A percentile compares a stretch with the other conserved stretches of the same genome.
phyloP scores from a whole-genome alignment of 2,329 filamentous ascomycete species.

The Trichophyton schoenleinii region DNA sequence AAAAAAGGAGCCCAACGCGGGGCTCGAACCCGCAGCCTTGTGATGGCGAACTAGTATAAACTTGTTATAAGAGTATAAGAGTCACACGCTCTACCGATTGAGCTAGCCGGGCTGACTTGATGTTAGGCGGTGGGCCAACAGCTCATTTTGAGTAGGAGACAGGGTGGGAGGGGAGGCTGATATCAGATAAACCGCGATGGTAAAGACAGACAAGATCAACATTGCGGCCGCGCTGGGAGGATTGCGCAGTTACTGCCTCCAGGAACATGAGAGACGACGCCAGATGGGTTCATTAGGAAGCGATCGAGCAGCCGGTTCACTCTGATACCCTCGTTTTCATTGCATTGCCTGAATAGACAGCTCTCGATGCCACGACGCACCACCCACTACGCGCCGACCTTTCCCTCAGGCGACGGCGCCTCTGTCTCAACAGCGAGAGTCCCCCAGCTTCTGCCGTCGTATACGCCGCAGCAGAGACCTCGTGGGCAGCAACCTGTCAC shows the following conservation, averaged over 20 bases:
- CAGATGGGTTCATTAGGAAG: background rate
- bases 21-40: slow-evolving; percentile 33
- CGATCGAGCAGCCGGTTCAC: background rate
- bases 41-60: slow-evolving; percentile 12
- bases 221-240: background rate
- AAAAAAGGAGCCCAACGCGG: slow-evolving; percentile 26
- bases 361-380: slow-evolving; percentile 9
- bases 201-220: background rate
- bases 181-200: too few relatives aligned
- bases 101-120: slow-evolving; percentile 35
- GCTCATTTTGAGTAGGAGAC: too few relatives aligned
- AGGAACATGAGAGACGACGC: background rate
- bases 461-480: background rate
- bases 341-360: background rate
- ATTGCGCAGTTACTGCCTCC: background rate
- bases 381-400: slow-evolving; percentile 5
- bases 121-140: background rate
- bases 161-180: too few relatives aligned
- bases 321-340: background rate
- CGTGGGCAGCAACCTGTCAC: background rate
- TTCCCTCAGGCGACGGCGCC: slow-evolving; percentile 13
- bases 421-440: slow-evolving; percentile 10
- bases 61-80: slow-evolving; percentile 43
- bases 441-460: slow-evolving; percentile 1
- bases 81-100: slow-evolving; percentile 60